phyloP scores from a whole-genome alignment of 495 filamentous ascomycete species.

The Penicillium cataractarum region DNA sequence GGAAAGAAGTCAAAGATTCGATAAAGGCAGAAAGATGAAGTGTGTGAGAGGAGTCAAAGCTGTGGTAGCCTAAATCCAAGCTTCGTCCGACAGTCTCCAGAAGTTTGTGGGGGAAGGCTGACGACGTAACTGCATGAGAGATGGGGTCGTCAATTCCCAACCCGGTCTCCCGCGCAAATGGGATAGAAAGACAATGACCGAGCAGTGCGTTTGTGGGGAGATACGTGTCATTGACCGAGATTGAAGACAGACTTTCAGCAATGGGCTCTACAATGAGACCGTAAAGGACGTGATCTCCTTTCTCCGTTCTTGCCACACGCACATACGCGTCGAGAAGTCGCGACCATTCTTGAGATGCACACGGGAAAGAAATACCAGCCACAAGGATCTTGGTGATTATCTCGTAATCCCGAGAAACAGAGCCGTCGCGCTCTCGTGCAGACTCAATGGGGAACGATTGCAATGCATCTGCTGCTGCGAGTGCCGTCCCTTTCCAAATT shows the following conservation, averaged over 20 bases:
- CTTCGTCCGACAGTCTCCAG: slow-evolving; percentile 31
- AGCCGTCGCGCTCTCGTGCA: slow-evolving; percentile 47
- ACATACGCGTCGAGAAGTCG: slow-evolving; percentile 61
- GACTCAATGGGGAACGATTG: slow-evolving; percentile 46
- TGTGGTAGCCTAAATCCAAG: slow-evolving; percentile 36
- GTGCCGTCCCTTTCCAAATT: slow-evolving; percentile 43
- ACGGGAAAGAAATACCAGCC: slow-evolving; percentile 56
- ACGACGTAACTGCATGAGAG: not conserved
- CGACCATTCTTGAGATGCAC: slow-evolving; percentile 57
- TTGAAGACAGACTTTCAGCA: slow-evolving; percentile 48
- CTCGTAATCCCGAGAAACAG: slow-evolving; percentile 63
- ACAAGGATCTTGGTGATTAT: slow-evolving; percentile 69
- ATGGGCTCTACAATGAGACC: slow-evolving; percentile 72
- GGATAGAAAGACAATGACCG: slow-evolving; percentile 37
- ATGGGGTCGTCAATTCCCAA: slow-evolving; percentile 11
- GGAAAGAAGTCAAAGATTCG: slow-evolving; percentile 45
- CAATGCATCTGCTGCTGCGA: slow-evolving; percentile 37
- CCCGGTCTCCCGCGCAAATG: slow-evolving; percentile 29
- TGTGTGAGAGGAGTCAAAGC: slow-evolving; percentile 28
- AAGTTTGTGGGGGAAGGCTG: slow-evolving; percentile 34
- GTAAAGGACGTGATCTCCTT: slow-evolving; percentile 64
- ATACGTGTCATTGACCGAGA: slow-evolving; percentile 28
- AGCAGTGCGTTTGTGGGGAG: slow-evolving; percentile 39
- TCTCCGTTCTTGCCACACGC: slow-evolving; percentile 62
- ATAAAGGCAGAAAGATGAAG: slow-evolving; percentile 38